These are phyloP conservation scores for Bisporella sp. DNA, from an alignment of 2,329 filamentous ascomycete species.

Conservation along the genomic window DNA sequence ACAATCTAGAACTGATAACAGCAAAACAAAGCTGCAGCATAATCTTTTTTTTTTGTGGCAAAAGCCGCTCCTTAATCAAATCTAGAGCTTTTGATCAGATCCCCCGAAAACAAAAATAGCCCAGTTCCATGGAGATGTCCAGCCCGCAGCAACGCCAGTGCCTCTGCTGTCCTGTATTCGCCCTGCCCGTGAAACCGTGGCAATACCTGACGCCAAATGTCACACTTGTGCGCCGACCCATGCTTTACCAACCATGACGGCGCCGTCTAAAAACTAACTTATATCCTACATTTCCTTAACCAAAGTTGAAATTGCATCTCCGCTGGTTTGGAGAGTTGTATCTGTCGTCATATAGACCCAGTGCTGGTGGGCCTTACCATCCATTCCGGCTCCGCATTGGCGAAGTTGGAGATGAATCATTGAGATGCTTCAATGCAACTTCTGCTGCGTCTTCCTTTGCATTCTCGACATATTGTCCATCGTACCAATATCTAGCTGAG, in stretches of 20 bases:
- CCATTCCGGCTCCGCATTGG: slow-evolving; percentile 32
- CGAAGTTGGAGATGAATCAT: slow-evolving; percentile 33
- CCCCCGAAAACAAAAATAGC: slow-evolving; percentile 3
- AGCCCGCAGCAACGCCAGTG: slow-evolving; percentile 14
- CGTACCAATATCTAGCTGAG: slow-evolving; percentile 83
- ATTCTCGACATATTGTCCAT: slow-evolving; percentile 80
- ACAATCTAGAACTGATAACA: too few relatives aligned
- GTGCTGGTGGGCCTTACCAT: slow-evolving; percentile 27
- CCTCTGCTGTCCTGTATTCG: slow-evolving; percentile 20
- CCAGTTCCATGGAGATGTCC: slow-evolving; percentile 1
- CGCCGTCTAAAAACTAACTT: too few relatives aligned
- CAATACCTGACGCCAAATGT: slow-evolving; percentile 25
- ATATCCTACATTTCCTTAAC: slow-evolving; percentile 24
- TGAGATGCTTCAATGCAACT: slow-evolving; percentile 58
- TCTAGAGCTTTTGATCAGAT: slow-evolving; percentile 7
- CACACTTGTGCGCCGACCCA: slow-evolving; percentile 23
- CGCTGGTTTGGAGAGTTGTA: slow-evolving; percentile 1
- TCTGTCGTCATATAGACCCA: slow-evolving; percentile 1
- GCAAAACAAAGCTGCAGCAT: too few relatives aligned
- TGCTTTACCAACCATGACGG: slow-evolving; percentile 16
- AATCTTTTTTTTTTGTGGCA: background rate
- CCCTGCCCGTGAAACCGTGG: slow-evolving; percentile 3
- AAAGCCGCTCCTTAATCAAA: background rate
- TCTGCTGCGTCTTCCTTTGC: slow-evolving; percentile 90
- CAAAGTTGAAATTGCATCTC: slow-evolving; percentile 4